Evolutionary conservation across 75 land plant genomes (phyloP).

Genomic region (Adiantum capillusveneris): DNA sequence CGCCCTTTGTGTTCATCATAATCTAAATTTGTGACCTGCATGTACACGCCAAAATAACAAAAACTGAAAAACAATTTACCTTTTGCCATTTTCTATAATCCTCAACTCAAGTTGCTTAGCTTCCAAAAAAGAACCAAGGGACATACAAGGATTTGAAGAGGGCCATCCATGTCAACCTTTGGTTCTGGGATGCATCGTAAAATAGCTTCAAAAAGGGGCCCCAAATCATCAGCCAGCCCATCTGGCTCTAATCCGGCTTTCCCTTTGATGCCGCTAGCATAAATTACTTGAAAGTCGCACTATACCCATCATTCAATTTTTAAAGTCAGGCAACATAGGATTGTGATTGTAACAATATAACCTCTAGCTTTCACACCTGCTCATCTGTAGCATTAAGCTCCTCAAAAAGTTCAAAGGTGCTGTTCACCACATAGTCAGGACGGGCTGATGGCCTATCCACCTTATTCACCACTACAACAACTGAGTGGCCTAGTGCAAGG

Average conservation of each 20-base stretch:
- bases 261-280: slow-evolving; percentile 94
- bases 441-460: slow-evolving; percentile 95
- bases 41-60: too few species aligned
- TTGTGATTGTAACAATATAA: too few species aligned
- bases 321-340: too few species aligned
- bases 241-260: slow-evolving; percentile 81
- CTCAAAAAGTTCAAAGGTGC: slow-evolving; percentile 93
- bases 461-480: slow-evolving; percentile 95
- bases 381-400: slow-evolving; percentile 96
- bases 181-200: slow-evolving; percentile 94
- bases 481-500: slow-evolving; percentile 85
- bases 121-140: too few species aligned
- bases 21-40: slow-evolving; percentile 87
- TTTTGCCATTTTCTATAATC: too few species aligned
- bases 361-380: slow-evolving; percentile 41
- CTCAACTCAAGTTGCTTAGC: too few species aligned
- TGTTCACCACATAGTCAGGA: slow-evolving; percentile 88
- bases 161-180: slow-evolving; percentile 67
- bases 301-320: too few species aligned
- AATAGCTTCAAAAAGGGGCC: slow-evolving; percentile 89
- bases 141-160: slow-evolving; percentile 92
- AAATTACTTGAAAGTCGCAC: slow-evolving; percentile 98
- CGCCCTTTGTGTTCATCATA: slow-evolving; percentile 99
- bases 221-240: slow-evolving; percentile 81
- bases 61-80: too few species aligned